Base-by-base conservation (phyloP, 2,329 filamentous ascomycete species). In the Sarocladiaceae sp. region DNA sequence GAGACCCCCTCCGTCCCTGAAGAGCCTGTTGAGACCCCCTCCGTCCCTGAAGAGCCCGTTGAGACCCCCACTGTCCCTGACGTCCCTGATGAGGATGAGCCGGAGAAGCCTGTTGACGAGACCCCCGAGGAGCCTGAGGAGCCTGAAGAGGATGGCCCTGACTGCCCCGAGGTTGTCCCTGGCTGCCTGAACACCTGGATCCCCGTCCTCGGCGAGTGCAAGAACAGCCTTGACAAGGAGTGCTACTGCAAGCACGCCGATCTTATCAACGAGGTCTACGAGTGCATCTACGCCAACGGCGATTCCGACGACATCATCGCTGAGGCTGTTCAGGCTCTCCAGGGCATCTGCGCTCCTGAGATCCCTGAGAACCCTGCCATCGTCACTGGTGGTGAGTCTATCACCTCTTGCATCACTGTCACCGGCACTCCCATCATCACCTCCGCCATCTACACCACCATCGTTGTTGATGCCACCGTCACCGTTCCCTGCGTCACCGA, bases 121-220 rank as follows among this genome's bases (percentile, higher is more conserved):
- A 52, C 56, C 35, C 47, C 55, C 26, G 52, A 55, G 17, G 50
- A 54, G 40, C 36, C 55, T 23, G 55, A 55, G 28, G 40, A 55
- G 17, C 56, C 62, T 31, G 48, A 31, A n/a, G n/a, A n/a, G 33
- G 50, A 54, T 17, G 54, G 54, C 29, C 50, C 54, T 46, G 50
- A 58, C 12, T 82, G 83, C 72, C 90, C 91, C 53, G 72, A 76
- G 23, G 80, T 92, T 46, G 86, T 97, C 48, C 92, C 93, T 57
- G 83, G 83, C 65, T 97, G 93, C 77, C 75, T 97, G 72, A 94
- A 93, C 81, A 95, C 91, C 63, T 97, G 90, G 89, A 72, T 96
- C 63, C 80, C 82, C 66, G 72, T 78, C 55, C 80, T 87, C 49
- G 55, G 63, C 50, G 75, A 80, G 65, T 97, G 93, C 82, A 78